phyloP scores from a whole-genome alignment of 805 yeast genomes.

The Helenozyma rhizophorensis region DNA sequence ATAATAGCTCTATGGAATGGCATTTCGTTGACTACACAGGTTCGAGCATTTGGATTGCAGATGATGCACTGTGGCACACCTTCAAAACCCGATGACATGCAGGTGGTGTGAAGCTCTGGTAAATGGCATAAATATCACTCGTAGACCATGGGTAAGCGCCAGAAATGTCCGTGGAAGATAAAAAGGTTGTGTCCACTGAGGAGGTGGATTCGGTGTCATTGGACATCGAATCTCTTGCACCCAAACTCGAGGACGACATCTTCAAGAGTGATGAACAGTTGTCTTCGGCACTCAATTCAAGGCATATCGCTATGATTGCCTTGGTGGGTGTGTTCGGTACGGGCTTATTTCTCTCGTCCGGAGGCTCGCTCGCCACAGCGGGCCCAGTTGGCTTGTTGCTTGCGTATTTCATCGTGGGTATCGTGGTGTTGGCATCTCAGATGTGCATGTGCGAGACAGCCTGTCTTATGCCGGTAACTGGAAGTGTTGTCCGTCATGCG shows the following conservation, averaged over 20 bases:
- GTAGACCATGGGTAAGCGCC: no score
- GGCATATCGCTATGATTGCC: constrained; percentile 2
- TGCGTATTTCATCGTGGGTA: constrained; percentile 18
- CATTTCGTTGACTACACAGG: no score
- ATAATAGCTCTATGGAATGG: no score
- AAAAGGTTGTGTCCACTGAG: no score
- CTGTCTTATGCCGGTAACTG: constrained; percentile 34
- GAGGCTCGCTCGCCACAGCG: constrained; percentile 44
- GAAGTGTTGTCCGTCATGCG: constrained; percentile 32
- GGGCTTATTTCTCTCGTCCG: constrained; percentile 55
- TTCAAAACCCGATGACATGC: no score
- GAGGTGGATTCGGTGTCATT: no score
- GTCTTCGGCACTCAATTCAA: constrained; percentile 1
- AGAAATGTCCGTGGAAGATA: no score
- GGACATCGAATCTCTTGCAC: no score
- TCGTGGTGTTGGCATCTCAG: constrained; percentile 37
- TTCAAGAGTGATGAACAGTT: neutral
- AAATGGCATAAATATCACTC: no score
- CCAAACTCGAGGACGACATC: neutral
- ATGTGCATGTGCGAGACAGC: constrained; percentile 37
- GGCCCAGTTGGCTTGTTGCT: constrained; percentile 32
- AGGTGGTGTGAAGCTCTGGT: no score
- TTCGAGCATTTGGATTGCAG: no score
- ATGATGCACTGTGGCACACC: no score
- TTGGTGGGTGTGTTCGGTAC: constrained; percentile 35